These are phyloP conservation scores for Cercophora samala DNA, from an alignment of 495 filamentous ascomycete genomes.

Conservation along the genomic window DNA sequence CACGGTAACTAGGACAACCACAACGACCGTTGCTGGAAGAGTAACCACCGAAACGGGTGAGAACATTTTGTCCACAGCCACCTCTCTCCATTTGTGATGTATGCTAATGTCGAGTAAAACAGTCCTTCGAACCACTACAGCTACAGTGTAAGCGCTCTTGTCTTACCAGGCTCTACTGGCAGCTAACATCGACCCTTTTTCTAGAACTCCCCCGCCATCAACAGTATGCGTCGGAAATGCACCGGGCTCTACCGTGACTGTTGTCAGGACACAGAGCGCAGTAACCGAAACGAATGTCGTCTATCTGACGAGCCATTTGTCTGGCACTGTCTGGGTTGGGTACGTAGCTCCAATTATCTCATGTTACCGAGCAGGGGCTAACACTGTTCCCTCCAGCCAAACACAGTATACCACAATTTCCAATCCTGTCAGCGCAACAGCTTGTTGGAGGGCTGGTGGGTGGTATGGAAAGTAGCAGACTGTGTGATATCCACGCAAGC, in stretches of 20 bases:
- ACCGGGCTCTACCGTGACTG: conserved; percentile 35
- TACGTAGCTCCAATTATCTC: conserved; percentile 20
- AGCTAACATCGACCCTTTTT: neutral
- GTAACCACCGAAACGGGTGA: conserved; percentile 41
- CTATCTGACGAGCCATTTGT: conserved; percentile 38
- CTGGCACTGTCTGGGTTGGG: conserved; percentile 41
- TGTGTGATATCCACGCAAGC: neutral
- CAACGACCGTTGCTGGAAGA: conserved; percentile 34
- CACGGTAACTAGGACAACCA: conserved; percentile 39
- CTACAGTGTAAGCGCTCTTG: conserved; percentile 37
- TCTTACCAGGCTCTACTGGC: conserved; percentile 1
- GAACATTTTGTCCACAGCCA: conserved; percentile 3
- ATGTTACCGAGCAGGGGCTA: neutral
- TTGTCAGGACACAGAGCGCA: conserved; percentile 28
- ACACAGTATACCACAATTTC: conserved; percentile 37
- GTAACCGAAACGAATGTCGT: conserved; percentile 39
- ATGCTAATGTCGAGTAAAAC: no score
- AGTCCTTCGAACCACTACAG: conserved; percentile 40
- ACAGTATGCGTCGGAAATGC: conserved; percentile 35
- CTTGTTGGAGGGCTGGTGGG: conserved; percentile 40
- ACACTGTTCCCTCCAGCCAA: conserved; percentile 21
- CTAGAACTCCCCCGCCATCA: conserved; percentile 38
- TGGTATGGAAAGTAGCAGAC: conserved; percentile 30
- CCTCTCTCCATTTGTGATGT: no score
- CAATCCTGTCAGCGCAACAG: conserved; percentile 36